Evolutionary conservation across 768 basidiomycete species (phyloP).

Genomic region (Coprinopsis marcescibilis): DNA sequence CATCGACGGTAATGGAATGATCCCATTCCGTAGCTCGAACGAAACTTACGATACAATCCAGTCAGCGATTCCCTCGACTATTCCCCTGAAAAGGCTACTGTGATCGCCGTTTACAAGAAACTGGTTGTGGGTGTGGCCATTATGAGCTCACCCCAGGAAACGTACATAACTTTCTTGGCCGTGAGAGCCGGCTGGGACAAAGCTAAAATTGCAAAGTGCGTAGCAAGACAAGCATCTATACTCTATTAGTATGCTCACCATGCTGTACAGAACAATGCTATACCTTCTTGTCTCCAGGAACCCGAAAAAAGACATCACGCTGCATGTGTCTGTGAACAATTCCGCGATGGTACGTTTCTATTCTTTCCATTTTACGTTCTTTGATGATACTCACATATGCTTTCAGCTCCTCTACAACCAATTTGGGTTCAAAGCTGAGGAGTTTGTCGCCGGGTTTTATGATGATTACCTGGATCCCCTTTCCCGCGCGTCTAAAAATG

Average conservation of each 20-base stretch:
- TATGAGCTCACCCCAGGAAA: conserved; percentile 71
- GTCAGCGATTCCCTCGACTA: conserved; percentile 68
- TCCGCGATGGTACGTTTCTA: conserved; percentile 64
- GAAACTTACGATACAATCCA: conserved; percentile 21
- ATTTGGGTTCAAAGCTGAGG: conserved; percentile 85
- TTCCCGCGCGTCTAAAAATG: conserved; percentile 74
- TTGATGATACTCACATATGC: not conserved
- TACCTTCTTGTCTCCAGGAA: conserved; percentile 70
- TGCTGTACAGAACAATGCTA: conserved; percentile 56
- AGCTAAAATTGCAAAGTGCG: conserved; percentile 68
- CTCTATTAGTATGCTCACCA: not conserved
- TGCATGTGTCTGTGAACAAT: conserved; percentile 79
- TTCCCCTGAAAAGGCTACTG: conserved; percentile 64
- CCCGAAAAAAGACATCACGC: conserved; percentile 69
- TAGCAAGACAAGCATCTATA: not conserved
- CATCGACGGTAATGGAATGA: conserved; percentile 49
- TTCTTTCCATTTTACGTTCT: not conserved
- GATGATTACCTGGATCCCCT: conserved; percentile 68
- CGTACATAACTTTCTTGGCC: conserved; percentile 78
- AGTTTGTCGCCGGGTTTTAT: conserved; percentile 78
- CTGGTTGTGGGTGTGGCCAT: conserved; percentile 72
- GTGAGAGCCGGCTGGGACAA: conserved; percentile 82
- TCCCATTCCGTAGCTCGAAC: conserved; percentile 8
- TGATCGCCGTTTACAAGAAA: conserved; percentile 67
- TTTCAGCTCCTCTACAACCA: conserved; percentile 74